Evolutionary conservation across 441 rosid genomes (phyloP), one percentile per base, ranked within the genome.

Genomic region (Kokia cookei): DNA sequence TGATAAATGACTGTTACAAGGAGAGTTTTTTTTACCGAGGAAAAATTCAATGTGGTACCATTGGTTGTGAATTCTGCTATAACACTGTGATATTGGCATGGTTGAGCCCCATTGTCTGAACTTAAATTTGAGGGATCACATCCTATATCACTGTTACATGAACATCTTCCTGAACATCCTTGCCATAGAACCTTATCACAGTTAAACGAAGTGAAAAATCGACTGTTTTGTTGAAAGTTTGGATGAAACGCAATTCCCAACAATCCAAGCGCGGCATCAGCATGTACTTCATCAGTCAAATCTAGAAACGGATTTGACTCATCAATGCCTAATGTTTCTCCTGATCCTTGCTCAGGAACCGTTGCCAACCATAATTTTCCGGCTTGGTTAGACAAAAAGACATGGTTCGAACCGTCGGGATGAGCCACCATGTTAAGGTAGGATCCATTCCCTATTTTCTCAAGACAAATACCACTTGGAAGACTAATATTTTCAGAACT

Each of bases 201-300:
- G 73, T 91, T 94, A 76, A 92, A 94, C 22, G 98, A 94, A 70
- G 93, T 91, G 61, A 92, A 94, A 53, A 90, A 84, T 67, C 98
- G 76, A 9, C 97, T 97, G 57, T 94, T 91, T 59, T 89, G 81
- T 37, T 83, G 85, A 70, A 92, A 94, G 50, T 94, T 84, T 1
- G 93, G 98, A 86, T 94, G 97, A 83, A 94, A 90, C 13, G 96
- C 96, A 75, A 91, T 86, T 1, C 98, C 97, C 96, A 92, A 87
- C 94, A 92, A 73, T 48, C 98, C 97, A 78, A 91, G 88, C 77
- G 37, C n/a, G 40, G 79, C 74, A 57, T 86, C 91, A 32, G 80
- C 85, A 81, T 86, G 82, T 76, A 94, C 89, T 80, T 82, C 86
- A 85, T 94, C 98, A 7, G 96, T 91, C 76, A 94, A 84, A 88